These are phyloP conservation scores for Melocanna baccifera DNA, from an alignment of 176 grass and related monocot genomes.

Conservation along the genomic window DNA sequence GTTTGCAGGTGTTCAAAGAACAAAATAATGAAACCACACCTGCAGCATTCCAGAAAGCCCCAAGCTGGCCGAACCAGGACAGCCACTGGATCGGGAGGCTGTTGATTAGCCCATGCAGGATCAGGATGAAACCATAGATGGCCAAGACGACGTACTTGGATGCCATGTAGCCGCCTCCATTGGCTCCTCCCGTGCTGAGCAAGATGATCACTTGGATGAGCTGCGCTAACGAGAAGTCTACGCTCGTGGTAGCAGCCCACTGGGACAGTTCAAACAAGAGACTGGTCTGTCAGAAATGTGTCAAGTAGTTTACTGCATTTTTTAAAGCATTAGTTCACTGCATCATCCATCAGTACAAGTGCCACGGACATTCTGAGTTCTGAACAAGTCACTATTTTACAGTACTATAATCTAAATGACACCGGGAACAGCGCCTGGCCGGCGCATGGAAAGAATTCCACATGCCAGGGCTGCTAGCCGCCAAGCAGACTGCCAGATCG, in stretches of 20 bases:
- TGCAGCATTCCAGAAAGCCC: conserved; percentile 48
- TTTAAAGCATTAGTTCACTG: not conserved
- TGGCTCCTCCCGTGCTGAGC: conserved; percentile 58
- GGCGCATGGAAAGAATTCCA: not conserved
- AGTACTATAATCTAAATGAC: not conserved
- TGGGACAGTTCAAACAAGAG: conserved; percentile 4
- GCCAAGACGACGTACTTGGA: conserved; percentile 64
- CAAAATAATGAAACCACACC: not conserved
- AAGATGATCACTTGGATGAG: conserved; percentile 69
- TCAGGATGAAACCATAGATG: conserved; percentile 49
- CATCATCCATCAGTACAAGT: not conserved
- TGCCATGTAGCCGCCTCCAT: conserved; percentile 62
- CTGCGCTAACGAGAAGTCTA: conserved; percentile 69
- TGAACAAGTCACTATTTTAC: not conserved
- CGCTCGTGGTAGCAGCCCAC: conserved; percentile 63
- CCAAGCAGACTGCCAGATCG: no score
- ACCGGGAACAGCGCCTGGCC: not conserved
- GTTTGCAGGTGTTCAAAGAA: not conserved
- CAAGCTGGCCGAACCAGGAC: conserved; percentile 47
- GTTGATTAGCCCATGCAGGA: conserved; percentile 59
- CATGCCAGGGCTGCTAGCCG: not conserved
- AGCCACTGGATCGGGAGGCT: conserved; percentile 52
- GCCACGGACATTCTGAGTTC: not conserved
- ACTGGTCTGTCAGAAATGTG: not conserved
- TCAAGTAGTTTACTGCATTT: not conserved